Evolutionary conservation across 805 yeast species (phyloP).

Genomic region (Zygosaccharomyces siamensis): DNA sequence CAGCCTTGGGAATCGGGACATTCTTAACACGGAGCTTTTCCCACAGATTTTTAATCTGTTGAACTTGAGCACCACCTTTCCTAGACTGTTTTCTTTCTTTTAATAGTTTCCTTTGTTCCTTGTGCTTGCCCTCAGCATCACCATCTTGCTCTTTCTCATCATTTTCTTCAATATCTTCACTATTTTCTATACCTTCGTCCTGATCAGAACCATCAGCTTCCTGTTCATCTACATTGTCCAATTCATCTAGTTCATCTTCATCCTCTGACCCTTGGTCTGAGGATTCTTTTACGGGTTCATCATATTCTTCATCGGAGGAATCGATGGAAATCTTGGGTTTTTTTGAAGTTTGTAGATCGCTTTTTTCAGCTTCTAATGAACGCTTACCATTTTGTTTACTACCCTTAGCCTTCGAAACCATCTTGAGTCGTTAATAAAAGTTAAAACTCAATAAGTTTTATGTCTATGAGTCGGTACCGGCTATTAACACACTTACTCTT

Average conservation of each 20-base stretch:
- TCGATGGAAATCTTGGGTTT: slow-evolving; percentile 34
- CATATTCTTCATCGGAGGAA: slow-evolving; percentile 31
- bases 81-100: slow-evolving; percentile 83
- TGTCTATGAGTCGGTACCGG: not conserved
- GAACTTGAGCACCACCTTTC: slow-evolving; percentile 82
- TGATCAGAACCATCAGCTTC: slow-evolving; percentile 17
- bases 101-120: slow-evolving; percentile 72
- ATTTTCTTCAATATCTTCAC: slow-evolving; percentile 26
- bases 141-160: slow-evolving; percentile 32
- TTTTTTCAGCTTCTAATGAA: slow-evolving; percentile 3
- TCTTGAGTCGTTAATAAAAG: not conserved
- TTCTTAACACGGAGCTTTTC: slow-evolving; percentile 82
- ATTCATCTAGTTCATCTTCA: slow-evolving; percentile 25
- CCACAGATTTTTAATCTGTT: slow-evolving; percentile 83
- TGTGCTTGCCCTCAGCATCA: slow-evolving; percentile 45
- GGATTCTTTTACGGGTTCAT: slow-evolving; percentile 13
- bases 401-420: slow-evolving; percentile 10
- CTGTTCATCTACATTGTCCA: slow-evolving; percentile 26
- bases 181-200: slow-evolving; percentile 32
- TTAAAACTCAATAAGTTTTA: not conserved
- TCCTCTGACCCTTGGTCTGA: slow-evolving; percentile 10
- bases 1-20: slow-evolving; percentile 72
- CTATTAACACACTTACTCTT: not conserved
- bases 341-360: slow-evolving; percentile 19
- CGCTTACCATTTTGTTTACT: slow-evolving; percentile 11